A percentile compares a stretch with the other conserved stretches of the same genome.
Evolutionary conservation across 1,139 yeast species (phyloP).

Genomic region (Yamadazyma jaroonii): DNA sequence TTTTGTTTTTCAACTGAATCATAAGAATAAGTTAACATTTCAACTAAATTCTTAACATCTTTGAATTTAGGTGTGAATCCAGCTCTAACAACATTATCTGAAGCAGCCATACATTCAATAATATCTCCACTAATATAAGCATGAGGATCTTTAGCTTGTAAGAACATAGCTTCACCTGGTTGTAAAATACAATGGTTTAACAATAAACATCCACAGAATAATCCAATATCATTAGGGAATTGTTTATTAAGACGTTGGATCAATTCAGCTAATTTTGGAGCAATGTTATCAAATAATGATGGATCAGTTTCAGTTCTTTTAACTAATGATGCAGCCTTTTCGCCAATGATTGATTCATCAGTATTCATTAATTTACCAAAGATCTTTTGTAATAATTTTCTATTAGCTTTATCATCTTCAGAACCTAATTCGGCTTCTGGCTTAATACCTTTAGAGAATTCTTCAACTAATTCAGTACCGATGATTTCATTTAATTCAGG

Average conservation of each 20-base stretch:
- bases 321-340: slow-evolving; percentile 60
- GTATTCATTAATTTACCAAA: slow-evolving; percentile 85
- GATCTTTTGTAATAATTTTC: slow-evolving; percentile 65
- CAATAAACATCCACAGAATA: slow-evolving; percentile 92
- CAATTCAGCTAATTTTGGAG: slow-evolving; percentile 61
- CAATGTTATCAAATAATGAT: slow-evolving; percentile 39
- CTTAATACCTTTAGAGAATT: slow-evolving; percentile 51
- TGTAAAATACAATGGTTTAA: slow-evolving; percentile 80
- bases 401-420: slow-evolving; percentile 50
- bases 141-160: slow-evolving; percentile 96
- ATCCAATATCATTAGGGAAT: slow-evolving; percentile 90
- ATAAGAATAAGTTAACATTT: slow-evolving; percentile 85
- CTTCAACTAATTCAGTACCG: slow-evolving; percentile 54
- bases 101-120: slow-evolving; percentile 99
- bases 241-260: slow-evolving; percentile 76
- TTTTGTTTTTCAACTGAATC: slow-evolving; percentile 91
- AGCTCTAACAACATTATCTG: slow-evolving; percentile 96
- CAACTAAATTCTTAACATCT: slow-evolving; percentile 86
- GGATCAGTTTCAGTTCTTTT: slow-evolving; percentile 56
- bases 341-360: slow-evolving; percentile 49
- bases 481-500: slow-evolving; percentile 76
- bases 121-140: slow-evolving; percentile 97
- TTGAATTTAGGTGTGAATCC: slow-evolving; percentile 98
- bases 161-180: slow-evolving; percentile 96
- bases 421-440: slow-evolving; percentile 44